Evolutionary conservation across 768 basidiomycete species (phyloP).

Genomic region (Imleria badia): DNA sequence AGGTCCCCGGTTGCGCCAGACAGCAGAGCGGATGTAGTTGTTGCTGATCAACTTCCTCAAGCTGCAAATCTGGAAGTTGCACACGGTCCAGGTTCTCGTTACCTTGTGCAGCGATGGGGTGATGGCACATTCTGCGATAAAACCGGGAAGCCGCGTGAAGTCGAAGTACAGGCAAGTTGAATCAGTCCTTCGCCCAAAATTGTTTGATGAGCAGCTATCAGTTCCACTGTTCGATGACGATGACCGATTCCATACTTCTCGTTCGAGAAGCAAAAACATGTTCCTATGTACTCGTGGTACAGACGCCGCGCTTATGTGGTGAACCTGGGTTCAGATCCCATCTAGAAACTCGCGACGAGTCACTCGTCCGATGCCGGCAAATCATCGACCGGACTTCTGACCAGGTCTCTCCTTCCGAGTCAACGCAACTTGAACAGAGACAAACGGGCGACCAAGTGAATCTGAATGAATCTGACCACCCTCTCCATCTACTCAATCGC

Average conservation of each 20-base stretch:
- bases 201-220: constrained; percentile 30
- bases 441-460: constrained; percentile 28
- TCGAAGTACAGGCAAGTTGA: constrained; percentile 85
- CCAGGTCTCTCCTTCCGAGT: constrained; percentile 23
- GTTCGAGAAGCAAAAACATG: constrained; percentile 95
- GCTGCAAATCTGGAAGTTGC: constrained; percentile 75
- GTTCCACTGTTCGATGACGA: constrained; percentile 97
- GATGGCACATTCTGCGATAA: constrained; percentile 94
- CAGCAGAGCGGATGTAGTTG: constrained; percentile 60
- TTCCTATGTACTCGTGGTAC: constrained; percentile 89
- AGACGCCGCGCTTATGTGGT: constrained; percentile 91
- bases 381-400: constrained; percentile 43
- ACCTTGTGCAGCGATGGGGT: constrained; percentile 89
- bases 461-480: constrained; percentile 55
- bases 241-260: constrained; percentile 85
- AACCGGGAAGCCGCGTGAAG: constrained; percentile 81
- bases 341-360: constrained; percentile 62
- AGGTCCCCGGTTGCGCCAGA: constrained; percentile 62
- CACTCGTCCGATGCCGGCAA: constrained; percentile 77
- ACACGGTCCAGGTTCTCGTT: constrained; percentile 76
- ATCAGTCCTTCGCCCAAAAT: background rate
- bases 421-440: constrained; percentile 32
- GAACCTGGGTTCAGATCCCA: constrained; percentile 90
- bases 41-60: constrained; percentile 63
- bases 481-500: constrained; percentile 49